Percentiles rank a stretch among this genome's conserved stretches.
Evolutionary conservation across 2,329 filamentous ascomycete genomes (phyloP).

Genomic region (Fusarium nygamai): DNA sequence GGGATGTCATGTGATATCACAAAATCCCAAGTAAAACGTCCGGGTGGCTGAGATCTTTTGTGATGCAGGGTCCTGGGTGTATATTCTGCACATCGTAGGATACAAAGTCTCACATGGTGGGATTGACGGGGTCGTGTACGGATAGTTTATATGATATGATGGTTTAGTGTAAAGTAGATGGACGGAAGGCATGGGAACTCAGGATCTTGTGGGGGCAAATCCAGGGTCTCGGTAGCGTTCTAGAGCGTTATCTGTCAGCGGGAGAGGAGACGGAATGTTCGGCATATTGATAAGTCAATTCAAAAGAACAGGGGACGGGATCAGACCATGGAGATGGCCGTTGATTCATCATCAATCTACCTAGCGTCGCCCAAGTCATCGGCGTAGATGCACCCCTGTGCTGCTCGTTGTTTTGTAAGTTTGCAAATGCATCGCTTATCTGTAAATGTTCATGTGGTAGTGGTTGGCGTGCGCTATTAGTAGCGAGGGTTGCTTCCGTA

Average conservation of each 20-base stretch:
- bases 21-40: background rate
- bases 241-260: background rate
- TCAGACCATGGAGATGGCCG: background rate
- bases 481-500: background rate
- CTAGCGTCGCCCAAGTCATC: background rate
- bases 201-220: background rate
- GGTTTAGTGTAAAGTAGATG: background rate
- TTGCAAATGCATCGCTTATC: background rate
- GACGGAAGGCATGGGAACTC: background rate
- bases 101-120: conserved; percentile 9
- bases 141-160: too few relatives aligned
- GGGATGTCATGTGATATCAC: conserved; percentile 1
- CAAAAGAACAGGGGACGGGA: background rate
- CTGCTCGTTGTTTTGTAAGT: background rate
- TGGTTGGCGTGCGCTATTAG: background rate
- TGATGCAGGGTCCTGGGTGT: conserved; percentile 11
- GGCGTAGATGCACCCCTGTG: background rate
- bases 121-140: too few relatives aligned
- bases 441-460: background rate
- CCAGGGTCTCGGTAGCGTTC: conserved; percentile 1
- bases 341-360: conserved; percentile 12
- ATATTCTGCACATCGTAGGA: background rate
- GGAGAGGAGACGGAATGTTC: background rate
- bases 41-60: conserved; percentile 2
- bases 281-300: background rate